Base-by-base conservation (phyloP, 495 filamentous ascomycete species). In the Monascus purpureus region DNA sequence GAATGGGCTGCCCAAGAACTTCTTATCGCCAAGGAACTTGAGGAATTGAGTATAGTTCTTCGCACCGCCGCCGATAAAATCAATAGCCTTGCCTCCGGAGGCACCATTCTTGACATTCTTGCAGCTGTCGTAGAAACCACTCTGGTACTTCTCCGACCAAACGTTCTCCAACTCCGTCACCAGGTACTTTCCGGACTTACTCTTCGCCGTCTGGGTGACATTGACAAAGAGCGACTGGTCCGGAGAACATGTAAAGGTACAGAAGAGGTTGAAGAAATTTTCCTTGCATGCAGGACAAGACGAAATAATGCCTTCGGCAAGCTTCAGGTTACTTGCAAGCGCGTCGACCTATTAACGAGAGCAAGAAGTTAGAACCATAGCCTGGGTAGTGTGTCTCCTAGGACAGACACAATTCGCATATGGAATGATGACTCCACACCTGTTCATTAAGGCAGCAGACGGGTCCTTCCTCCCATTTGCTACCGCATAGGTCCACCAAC, bases 201-300 rank as follows among this genome's bases (percentile, higher is more conserved):
- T 65, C 38, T 68, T 57, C 40, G 73, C 57, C 1, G 80, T 81
- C 31, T 77, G 57, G 5, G 90, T 95, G 25, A 97, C 79, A 48
- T 97, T 97, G 47, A 96, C 61, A 45, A 97, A 97, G 1, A 94
- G 65, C 3, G 83, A 93, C 53, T 97, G 90, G 47, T 96, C 78
- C 6, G 92, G 87, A 7, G 92, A 96, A 62, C 90, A 97, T 13
- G 86, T 95, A 41, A 97, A 93, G 3, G 83, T 85, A 60, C 90
- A 97, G 47, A 97, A 97, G 27, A 92, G 71, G 62, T 96, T 86
- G 68, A 80, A 94, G 57, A 97, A 97, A 60, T 97, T 97, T 32
- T 79, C 77, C 57, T 83, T 86, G 66, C 90, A 97, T 16, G 90
- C 90, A 8, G 90, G 90, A 57, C 90, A 97, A 14, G 83, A 77